A percentile compares a stretch with the other conserved stretches of the same genome.
Evolutionary conservation across 2,329 filamentous ascomycete species (phyloP).

Genomic region (Thermomyces lanuginosus): DNA sequence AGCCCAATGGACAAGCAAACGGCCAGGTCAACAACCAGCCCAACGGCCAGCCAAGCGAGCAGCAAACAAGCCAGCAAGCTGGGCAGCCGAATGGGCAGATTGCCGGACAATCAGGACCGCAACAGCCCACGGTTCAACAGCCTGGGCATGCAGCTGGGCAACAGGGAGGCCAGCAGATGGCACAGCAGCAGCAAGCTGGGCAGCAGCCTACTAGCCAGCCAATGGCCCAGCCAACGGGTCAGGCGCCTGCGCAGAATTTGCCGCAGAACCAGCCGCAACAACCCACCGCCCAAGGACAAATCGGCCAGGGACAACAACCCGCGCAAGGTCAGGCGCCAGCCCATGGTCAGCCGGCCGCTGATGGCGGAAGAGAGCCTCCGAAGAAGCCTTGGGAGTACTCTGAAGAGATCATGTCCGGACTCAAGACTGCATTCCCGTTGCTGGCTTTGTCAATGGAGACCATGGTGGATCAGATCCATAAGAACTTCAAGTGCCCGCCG

Average conservation of each 20-base stretch:
- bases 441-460: slow-evolving; percentile 97
- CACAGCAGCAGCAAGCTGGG: slow-evolving; percentile 2
- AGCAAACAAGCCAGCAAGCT: slow-evolving; percentile 11
- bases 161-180: no score
- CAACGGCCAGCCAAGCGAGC: slow-evolving; percentile 11
- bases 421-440: slow-evolving; percentile 93
- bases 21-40: slow-evolving; percentile 10
- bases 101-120: slow-evolving; percentile 8
- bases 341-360: slow-evolving; percentile 8
- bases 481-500: slow-evolving; percentile 96
- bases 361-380: slow-evolving; percentile 27
- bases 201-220: slow-evolving; percentile 9
- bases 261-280: slow-evolving; percentile 19
- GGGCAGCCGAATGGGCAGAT: slow-evolving; percentile 11
- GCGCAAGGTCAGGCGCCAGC: slow-evolving; percentile 13
- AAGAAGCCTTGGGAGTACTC: slow-evolving; percentile 93
- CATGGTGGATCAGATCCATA: slow-evolving; percentile 97
- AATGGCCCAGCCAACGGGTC: slow-evolving; percentile 8
- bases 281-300: slow-evolving; percentile 1
- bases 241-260: slow-evolving; percentile 6
- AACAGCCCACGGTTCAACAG: no score
- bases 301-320: slow-evolving; percentile 6
- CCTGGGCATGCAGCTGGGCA: no score
- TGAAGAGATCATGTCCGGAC: slow-evolving; percentile 83
- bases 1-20: slow-evolving; percentile 10